A percentile compares a stretch with the other conserved stretches of the same genome.
These are phyloP conservation scores for Gossypium longicalyx DNA, from an alignment of 345 rosid species.

Conservation along the genomic window DNA sequence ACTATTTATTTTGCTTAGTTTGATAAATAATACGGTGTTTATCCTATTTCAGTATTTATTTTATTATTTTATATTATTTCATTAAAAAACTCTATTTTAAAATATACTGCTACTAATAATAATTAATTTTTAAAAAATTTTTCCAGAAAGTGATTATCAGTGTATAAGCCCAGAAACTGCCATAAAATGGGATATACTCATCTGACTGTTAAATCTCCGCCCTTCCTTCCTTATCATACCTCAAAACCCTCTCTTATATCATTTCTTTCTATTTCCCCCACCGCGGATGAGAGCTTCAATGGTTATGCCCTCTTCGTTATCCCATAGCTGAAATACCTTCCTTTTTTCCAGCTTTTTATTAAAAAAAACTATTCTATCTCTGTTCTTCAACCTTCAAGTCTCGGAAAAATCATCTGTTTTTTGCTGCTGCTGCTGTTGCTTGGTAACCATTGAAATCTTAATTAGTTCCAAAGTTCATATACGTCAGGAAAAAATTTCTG, in stretches of 20 bases:
- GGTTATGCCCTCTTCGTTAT: constrained; percentile 20
- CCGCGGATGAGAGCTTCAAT: constrained; percentile 22
- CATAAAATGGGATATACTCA: constrained; percentile 40
- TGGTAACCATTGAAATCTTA: constrained; percentile 21
- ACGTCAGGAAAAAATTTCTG: not conserved
- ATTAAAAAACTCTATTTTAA: not conserved
- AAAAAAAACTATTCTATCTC: not conserved
- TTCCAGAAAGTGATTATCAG: not conserved
- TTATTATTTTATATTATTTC: too few relatives aligned
- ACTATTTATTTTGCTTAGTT: too few relatives aligned
- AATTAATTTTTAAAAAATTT: not conserved
- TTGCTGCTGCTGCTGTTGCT: constrained; percentile 15
- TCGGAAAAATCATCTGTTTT: not conserved
- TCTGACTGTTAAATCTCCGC: constrained; percentile 86
- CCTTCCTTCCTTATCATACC: constrained; percentile 98
- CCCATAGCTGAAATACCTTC: constrained; percentile 16
- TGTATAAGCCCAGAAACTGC: not conserved
- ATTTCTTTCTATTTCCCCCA: constrained; percentile 23
- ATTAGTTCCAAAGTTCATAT: not conserved
- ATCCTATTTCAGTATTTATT: too few relatives aligned
- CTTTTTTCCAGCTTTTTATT: not conserved
- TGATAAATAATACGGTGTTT: too few relatives aligned
- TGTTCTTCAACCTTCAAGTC: not conserved
- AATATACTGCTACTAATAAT: not conserved
- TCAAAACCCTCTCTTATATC: constrained; percentile 22